Evolutionary conservation across 768 basidiomycete genomes (phyloP), one percentile per base, ranked within the genome.

Genomic region (Mrakia blollopis): DNA sequence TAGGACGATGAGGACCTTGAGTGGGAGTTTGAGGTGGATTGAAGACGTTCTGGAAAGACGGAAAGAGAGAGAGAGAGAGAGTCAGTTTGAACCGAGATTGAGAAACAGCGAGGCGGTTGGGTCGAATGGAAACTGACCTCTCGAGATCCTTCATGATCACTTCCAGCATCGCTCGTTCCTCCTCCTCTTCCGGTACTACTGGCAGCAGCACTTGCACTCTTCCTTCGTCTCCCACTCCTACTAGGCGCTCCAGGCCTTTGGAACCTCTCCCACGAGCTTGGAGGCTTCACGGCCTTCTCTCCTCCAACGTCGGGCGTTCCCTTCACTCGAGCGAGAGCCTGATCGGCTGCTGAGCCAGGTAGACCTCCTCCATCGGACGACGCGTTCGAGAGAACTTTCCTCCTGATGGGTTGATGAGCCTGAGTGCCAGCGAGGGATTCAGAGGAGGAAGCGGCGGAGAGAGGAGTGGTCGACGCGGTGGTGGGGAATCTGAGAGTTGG

Each of bases 191-290:
- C 65, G 44, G 35, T 25, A 68, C 65, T 68, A 13, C 65, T 68
- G 7, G 35, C 65, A 2, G 35, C 65, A 2, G 9, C 8, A 39
- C 65, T 68, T 3, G 35, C 69, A 25, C 76, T 71, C 41, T 67
- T 62, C 50, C 57, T 61, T 14, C 76, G 30, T 13, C 70, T 68
- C 11, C 35, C 35, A 39, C 65, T 54, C 3, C 72, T 60, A 10
- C 57, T 60, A 2, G 72, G 70, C 14, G 76, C 70, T 10, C 68
- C 60, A 3, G 76, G 76, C 44, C 69, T 39, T 21, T 70, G 69
- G 28, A 77, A 77, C 44, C 76, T 61, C 47, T 77, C 76, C 76
- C 76, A 77, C 10, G 57, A 62, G 11, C 47, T 63, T 3, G 76
- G 76, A 13, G 73, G 52, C 30, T 73, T 73, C 32, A 62, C 60